Percentiles rank a stretch among this genome's conserved stretches.
phyloP scores from a whole-genome alignment of 2,329 filamentous ascomycete genomes.

The Chrysoporthe deuterocubensis region DNA sequence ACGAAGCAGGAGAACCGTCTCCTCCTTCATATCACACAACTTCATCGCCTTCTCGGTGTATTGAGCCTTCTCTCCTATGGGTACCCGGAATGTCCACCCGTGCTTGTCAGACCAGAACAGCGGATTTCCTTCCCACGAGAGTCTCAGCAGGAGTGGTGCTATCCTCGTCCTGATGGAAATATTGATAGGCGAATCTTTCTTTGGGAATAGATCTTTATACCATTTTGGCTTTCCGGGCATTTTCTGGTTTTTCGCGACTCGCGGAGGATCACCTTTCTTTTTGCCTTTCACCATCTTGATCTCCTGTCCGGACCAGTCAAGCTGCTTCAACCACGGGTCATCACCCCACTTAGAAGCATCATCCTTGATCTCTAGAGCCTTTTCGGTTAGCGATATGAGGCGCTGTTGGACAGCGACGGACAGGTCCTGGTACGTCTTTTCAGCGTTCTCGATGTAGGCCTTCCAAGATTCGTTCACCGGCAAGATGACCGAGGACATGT shows the following conservation, averaged over 20 bases:
- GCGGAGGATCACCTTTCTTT: constrained; percentile 80
- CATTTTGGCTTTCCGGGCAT: constrained; percentile 92
- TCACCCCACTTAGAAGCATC: constrained; percentile 70
- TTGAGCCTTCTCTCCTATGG: constrained; percentile 60
- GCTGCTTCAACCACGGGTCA: constrained; percentile 89
- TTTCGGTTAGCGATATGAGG: constrained; percentile 73
- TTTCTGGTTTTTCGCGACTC: constrained; percentile 83
- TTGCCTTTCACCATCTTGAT: constrained; percentile 90
- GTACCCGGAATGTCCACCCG: constrained; percentile 90
- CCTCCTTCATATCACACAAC: constrained; percentile 76
- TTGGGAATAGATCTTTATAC: constrained; percentile 90
- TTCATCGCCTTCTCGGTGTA: constrained; percentile 75
- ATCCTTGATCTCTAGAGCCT: constrained; percentile 75
- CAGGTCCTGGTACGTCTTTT: constrained; percentile 79
- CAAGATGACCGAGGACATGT: constrained; percentile 91
- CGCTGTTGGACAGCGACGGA: constrained; percentile 79
- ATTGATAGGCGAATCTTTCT: constrained; percentile 68
- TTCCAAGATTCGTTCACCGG: constrained; percentile 90
- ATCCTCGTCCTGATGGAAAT: constrained; percentile 87
- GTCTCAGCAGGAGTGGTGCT: constrained; percentile 79
- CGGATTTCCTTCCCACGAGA: constrained; percentile 89
- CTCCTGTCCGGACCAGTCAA: constrained; percentile 95
- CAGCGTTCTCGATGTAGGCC: constrained; percentile 79
- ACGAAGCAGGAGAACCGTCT: constrained; percentile 61
- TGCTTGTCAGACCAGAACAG: constrained; percentile 91